phyloP scores from a whole-genome alignment of 345 rosid genomes.

The Rhodomyrtus tomentosa region DNA sequence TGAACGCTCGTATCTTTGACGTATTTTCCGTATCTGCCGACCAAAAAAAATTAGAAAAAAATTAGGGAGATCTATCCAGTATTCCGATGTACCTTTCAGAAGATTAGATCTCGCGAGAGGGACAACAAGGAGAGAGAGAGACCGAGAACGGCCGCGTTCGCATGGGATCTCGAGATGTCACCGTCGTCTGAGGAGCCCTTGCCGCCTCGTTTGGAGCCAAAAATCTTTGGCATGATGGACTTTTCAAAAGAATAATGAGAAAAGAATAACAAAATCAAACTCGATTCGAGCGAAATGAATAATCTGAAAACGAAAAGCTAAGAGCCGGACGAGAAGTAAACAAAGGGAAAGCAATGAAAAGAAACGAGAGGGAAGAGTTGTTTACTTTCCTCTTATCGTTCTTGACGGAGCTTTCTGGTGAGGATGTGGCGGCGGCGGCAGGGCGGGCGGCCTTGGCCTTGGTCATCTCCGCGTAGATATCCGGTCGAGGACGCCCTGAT shows the following conservation, averaged over 20 bases:
- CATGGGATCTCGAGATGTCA: constrained; percentile 12
- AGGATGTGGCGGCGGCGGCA: not conserved
- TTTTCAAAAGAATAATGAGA: constrained; percentile 6
- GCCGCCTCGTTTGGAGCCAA: constrained; percentile 37
- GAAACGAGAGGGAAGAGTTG: not conserved
- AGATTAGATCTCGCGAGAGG: not conserved
- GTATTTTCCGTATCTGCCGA: constrained; percentile 33
- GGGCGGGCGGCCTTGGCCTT: constrained; percentile 9
- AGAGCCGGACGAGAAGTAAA: not conserved
- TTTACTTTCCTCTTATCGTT: constrained; percentile 68
- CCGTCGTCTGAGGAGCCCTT: constrained; percentile 21
- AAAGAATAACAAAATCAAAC: not conserved
- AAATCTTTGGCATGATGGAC: constrained; percentile 67
- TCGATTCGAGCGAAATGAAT: not conserved
- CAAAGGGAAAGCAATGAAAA: not conserved
- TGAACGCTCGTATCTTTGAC: constrained; percentile 25
- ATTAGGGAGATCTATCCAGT: not conserved
- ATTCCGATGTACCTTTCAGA: not conserved
- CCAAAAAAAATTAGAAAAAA: not conserved
- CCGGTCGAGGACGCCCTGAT: not conserved
- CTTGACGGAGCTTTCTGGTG: constrained; percentile 29
- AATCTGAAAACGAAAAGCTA: not conserved
- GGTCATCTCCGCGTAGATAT: constrained; percentile 15
- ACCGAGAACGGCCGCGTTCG: constrained; percentile 20
- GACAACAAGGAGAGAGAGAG: not conserved